Conservation (phyloP, 225 moss, liverwort and hornwort species). For the Pseudoscleropodium purum region DNA sequence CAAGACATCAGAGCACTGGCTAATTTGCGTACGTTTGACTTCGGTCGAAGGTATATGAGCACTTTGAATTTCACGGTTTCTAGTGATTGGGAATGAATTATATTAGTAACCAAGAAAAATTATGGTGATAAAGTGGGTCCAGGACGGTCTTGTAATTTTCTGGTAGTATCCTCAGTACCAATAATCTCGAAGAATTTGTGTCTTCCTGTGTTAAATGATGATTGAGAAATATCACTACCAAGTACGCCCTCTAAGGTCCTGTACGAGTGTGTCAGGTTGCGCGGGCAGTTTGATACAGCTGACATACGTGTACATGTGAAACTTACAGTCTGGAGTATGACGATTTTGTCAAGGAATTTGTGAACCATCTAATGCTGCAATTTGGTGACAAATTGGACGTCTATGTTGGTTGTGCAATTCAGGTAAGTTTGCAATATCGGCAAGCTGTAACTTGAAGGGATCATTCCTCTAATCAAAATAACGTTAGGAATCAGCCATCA, state of each 20-base stretch:
- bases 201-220: background rate
- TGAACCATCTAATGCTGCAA: conserved; percentile 53
- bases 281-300: background rate
- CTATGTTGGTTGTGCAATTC: conserved; percentile 63
- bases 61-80: background rate
- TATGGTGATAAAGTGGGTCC: background rate
- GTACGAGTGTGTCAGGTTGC: background rate
- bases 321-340: conserved; percentile 76
- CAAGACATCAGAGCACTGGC: conserved; percentile 64
- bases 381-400: conserved; percentile 68
- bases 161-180: background rate
- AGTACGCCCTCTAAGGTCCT: background rate
- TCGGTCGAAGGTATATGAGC: conserved; percentile 31
- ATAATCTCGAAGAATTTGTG: background rate
- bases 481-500: background rate
- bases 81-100: background rate
- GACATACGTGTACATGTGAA: background rate
- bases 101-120: background rate
- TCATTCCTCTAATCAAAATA: background rate
- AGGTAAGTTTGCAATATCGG: conserved; percentile 26
- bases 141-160: too few species aligned
- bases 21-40: conserved; percentile 57
- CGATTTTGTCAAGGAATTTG: conserved; percentile 84
- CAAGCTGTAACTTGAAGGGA: background rate
- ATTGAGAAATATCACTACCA: background rate